Percentiles rank a stretch among this genome's conserved stretches.
phyloP scores from a whole-genome alignment of 139 green algal species.

The Chlorella sp. region DNA sequence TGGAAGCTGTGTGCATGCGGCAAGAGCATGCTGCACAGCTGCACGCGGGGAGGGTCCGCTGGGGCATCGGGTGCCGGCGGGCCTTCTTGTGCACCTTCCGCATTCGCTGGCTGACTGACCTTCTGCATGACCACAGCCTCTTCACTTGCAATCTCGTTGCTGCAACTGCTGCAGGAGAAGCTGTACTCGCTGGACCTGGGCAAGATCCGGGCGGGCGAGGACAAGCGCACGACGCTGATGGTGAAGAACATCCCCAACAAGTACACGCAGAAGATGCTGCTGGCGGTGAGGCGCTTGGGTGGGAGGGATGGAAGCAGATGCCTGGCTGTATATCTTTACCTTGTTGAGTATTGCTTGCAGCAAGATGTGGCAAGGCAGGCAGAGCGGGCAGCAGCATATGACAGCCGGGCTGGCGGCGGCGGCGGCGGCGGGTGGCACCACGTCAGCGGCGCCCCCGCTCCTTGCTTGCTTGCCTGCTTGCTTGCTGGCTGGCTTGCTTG shows the following conservation, averaged over 20 bases:
- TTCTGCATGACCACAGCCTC: neutral
- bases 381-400: too few species aligned
- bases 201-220: constrained; percentile 64
- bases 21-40: too few species aligned
- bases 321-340: too few species aligned
- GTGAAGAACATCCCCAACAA: constrained; percentile 99
- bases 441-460: too few species aligned
- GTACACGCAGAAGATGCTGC: constrained; percentile 99
- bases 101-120: neutral
- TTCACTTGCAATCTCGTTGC: neutral
- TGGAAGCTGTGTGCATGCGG: too few species aligned
- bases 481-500: too few species aligned
- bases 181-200: constrained; percentile 89
- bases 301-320: neutral
- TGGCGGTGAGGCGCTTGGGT: constrained; percentile 68
- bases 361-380: neutral
- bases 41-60: too few species aligned
- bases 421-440: too few species aligned
- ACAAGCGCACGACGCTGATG: constrained; percentile 97
- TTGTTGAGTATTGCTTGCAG: too few species aligned
- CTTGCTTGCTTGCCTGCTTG: too few species aligned
- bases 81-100: neutral
- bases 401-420: too few species aligned
- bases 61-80: neutral
- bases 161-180: constrained; percentile 59